Evolutionary conservation across 2,329 filamentous ascomycete species (phyloP), one percentile per base, ranked within the genome.

Genomic region (Aspergillus sergii): DNA sequence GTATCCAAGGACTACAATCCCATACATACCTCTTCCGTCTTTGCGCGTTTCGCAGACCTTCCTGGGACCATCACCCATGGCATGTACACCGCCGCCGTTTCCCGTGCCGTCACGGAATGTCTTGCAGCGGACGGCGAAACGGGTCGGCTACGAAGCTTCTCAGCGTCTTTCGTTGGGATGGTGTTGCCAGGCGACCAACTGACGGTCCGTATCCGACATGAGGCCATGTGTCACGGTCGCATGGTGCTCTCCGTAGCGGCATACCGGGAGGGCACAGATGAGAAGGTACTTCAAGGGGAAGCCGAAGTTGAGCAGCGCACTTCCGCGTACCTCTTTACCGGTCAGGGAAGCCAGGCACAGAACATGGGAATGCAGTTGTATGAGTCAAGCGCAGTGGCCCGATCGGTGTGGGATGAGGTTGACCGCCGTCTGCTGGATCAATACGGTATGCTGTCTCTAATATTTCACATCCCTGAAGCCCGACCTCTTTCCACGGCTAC

Each of bases 331-430:
- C 91, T 98, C 69, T 98, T 98, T 80, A 98, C 94, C 64, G 94
- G 94, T 60, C 94, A 98, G 80, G 94, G 94, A 72, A 97, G 93
- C 58, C 94, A 98, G 79, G 94, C 97, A 80, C 93, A 97, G 79
- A 94, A 94, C 66, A 98, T 98, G 94, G 94, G 94, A 78, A 98
- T 98, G 94, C 93, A 97, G 73, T 85, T 98, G 59, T 98, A 98
- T 78, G 90, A 86, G 72, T 94, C 90, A 84, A 97, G 94, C 76
- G 82, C 89, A 36, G 93, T 97, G 14, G 95, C 94, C 65, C 93
- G 93, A 82, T 92, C 96, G 70, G 92, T 98, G 53, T 98, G 94
- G 94, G 94, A 96, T 77, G 88, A 92, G 64, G 94, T 94, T 56
- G 94, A 98, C 81, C 94, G 91, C 80, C 96, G 97, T 76, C 92